These are phyloP conservation scores for Botrytis cinerea DNA, from an alignment of 2,329 filamentous ascomycete genomes.

Conservation along the genomic window DNA sequence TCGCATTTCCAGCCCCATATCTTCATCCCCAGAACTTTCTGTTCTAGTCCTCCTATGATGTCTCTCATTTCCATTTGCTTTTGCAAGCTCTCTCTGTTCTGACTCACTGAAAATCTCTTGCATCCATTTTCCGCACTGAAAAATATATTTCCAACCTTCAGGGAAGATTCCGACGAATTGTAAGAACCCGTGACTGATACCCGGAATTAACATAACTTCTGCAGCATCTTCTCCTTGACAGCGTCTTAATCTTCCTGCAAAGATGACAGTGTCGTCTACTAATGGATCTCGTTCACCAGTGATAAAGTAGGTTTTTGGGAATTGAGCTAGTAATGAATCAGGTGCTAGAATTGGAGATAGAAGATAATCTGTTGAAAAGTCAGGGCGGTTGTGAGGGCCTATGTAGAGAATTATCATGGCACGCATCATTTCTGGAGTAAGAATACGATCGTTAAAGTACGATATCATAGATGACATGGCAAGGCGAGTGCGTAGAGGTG, in stretches of 20 bases:
- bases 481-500: slow-evolving; percentile 76
- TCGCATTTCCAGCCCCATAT: slow-evolving; percentile 78
- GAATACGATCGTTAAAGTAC: slow-evolving; percentile 93
- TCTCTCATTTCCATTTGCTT: slow-evolving; percentile 25
- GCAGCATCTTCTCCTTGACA: slow-evolving; percentile 76
- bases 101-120: slow-evolving; percentile 68
- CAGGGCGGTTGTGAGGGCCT: slow-evolving; percentile 87
- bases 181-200: slow-evolving; percentile 90
- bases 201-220: slow-evolving; percentile 82
- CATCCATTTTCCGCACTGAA: slow-evolving; percentile 79
- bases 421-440: slow-evolving; percentile 97
- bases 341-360: slow-evolving; percentile 89
- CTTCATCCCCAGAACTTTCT: slow-evolving; percentile 65
- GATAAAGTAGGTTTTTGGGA: slow-evolving; percentile 91
- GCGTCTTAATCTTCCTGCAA: slow-evolving; percentile 82
- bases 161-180: slow-evolving; percentile 89
- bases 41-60: slow-evolving; percentile 33
- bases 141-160: slow-evolving; percentile 85
- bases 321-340: slow-evolving; percentile 77
- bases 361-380: slow-evolving; percentile 88
- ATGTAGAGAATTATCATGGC: slow-evolving; percentile 99
- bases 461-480: slow-evolving; percentile 97
- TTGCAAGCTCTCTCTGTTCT: slow-evolving; percentile 43
- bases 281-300: slow-evolving; percentile 94
- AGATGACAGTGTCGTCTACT: slow-evolving; percentile 96